phyloP scores from a whole-genome alignment of 1,284 basidiomycete species.

The Vanrija sp. region DNA sequence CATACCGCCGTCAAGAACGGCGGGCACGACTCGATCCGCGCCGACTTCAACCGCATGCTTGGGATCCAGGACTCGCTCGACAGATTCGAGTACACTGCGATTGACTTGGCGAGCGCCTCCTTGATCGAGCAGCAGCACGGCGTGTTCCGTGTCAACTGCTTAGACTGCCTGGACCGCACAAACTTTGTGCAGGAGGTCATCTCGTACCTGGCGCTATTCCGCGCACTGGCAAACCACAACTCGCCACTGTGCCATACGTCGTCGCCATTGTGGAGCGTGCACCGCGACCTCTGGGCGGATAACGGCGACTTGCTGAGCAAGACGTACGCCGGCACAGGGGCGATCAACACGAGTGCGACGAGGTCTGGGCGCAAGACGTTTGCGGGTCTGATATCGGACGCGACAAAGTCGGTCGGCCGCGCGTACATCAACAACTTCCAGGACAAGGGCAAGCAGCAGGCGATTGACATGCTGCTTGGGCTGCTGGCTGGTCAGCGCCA shows the following conservation, averaged over 20 bases:
- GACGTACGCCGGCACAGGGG: constrained; percentile 95
- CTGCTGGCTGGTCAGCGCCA: constrained; percentile 82
- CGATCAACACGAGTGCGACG: constrained; percentile 93
- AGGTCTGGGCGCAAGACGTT: constrained; percentile 88
- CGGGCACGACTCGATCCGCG: constrained; percentile 81
- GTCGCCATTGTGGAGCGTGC: constrained; percentile 69
- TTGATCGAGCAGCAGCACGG: constrained; percentile 80
- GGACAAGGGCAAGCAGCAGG: constrained; percentile 87
- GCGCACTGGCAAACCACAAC: constrained; percentile 42
- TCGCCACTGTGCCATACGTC: constrained; percentile 28
- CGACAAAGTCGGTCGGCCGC: constrained; percentile 85
- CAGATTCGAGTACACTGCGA: constrained; percentile 78
- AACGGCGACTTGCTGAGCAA: constrained; percentile 81
- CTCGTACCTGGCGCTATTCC: constrained; percentile 67
- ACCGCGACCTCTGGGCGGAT: constrained; percentile 94
- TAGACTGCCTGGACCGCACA: constrained; percentile 96
- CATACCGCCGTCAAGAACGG: constrained; percentile 75
- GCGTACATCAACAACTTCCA: constrained; percentile 99
- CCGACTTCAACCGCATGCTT: constrained; percentile 68
- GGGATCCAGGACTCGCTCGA: constrained; percentile 65
- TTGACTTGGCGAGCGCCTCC: constrained; percentile 62
- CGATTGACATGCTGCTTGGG: constrained; percentile 93
- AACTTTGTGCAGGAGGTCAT: constrained; percentile 95
- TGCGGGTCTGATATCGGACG: constrained; percentile 87
- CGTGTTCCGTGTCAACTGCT: constrained; percentile 88